phyloP scores from a whole-genome alignment of 2,329 filamentous ascomycete species.

The Colletotrichum graminicola region DNA sequence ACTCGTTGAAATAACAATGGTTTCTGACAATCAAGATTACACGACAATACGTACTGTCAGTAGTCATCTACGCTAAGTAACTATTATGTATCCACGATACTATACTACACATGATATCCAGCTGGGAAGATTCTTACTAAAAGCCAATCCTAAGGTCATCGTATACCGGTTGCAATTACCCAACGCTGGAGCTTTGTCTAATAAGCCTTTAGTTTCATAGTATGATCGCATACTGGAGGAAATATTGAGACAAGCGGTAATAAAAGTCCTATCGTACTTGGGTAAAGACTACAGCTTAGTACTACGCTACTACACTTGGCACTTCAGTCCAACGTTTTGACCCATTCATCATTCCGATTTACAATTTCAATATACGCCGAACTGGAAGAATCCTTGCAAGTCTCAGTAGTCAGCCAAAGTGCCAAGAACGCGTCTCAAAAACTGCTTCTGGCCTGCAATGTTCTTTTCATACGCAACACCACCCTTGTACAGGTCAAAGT shows the following conservation, averaged over 20 bases:
- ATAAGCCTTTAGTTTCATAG: neutral
- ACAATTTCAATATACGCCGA: neutral
- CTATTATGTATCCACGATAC: no score
- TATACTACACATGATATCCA: neutral
- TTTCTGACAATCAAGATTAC: neutral
- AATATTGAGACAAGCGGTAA: neutral
- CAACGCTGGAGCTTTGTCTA: neutral
- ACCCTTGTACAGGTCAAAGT: slow-evolving; percentile 29
- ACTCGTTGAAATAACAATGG: neutral
- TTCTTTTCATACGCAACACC: slow-evolving; percentile 30
- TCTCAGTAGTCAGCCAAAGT: neutral
- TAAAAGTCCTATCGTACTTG: neutral
- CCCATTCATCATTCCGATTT: no score
- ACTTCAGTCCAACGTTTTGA: neutral
- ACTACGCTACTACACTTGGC: neutral
- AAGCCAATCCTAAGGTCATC: neutral
- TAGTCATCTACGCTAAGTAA: neutral
- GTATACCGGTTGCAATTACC: neutral
- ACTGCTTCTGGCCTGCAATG: slow-evolving; percentile 18
- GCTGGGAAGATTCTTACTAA: neutral
- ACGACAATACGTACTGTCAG: neutral
- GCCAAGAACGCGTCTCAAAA: slow-evolving; percentile 20
- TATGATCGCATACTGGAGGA: neutral
- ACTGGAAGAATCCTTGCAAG: no score
- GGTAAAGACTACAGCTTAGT: neutral